phyloP scores from a whole-genome alignment of 2,329 filamentous ascomycete species.

The Paracoccidioides lutzii region DNA sequence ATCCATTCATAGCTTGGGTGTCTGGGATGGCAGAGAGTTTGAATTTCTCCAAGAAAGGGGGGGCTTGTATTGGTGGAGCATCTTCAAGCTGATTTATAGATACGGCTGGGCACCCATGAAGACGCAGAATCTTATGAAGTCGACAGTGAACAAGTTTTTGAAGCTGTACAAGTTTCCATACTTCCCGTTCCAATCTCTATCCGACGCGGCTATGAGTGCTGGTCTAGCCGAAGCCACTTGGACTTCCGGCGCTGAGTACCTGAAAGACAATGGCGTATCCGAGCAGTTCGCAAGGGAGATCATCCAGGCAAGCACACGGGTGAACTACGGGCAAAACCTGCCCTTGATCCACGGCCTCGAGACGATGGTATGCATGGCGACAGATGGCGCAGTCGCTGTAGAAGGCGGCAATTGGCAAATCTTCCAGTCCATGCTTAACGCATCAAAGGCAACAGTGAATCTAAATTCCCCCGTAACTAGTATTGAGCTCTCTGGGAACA shows the following conservation, averaged over 20 bases:
- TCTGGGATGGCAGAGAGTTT: conserved; percentile 73
- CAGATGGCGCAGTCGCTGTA: conserved; percentile 67
- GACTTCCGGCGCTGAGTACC: conserved; percentile 59
- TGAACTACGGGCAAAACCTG: conserved; percentile 90
- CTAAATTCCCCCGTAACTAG: conserved; percentile 56
- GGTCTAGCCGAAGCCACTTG: conserved; percentile 55
- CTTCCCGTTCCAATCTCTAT: conserved; percentile 74
- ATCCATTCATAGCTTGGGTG: conserved; percentile 46
- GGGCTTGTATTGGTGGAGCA: conserved; percentile 62
- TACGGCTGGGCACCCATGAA: conserved; percentile 70
- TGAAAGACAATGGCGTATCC: conserved; percentile 55
- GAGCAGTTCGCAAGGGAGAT: conserved; percentile 62
- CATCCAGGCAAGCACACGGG: conserved; percentile 78
- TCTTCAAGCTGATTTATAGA: conserved; percentile 66
- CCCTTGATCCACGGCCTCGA: conserved; percentile 77
- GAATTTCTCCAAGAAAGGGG: conserved; percentile 52
- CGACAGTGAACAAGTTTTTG: conserved; percentile 59
- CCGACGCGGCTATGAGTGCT: conserved; percentile 52
- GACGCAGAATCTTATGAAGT: conserved; percentile 59
- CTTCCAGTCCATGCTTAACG: conserved; percentile 66
- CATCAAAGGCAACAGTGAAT: conserved; percentile 47
- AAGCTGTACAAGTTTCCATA: conserved; percentile 66
- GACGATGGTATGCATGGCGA: conserved; percentile 83
- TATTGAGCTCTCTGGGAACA: conserved; percentile 35
- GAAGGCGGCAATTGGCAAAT: conserved; percentile 88